Conservation (phyloP, 768 basidiomycete genomes). For the Amanita polypyramis region DNA sequence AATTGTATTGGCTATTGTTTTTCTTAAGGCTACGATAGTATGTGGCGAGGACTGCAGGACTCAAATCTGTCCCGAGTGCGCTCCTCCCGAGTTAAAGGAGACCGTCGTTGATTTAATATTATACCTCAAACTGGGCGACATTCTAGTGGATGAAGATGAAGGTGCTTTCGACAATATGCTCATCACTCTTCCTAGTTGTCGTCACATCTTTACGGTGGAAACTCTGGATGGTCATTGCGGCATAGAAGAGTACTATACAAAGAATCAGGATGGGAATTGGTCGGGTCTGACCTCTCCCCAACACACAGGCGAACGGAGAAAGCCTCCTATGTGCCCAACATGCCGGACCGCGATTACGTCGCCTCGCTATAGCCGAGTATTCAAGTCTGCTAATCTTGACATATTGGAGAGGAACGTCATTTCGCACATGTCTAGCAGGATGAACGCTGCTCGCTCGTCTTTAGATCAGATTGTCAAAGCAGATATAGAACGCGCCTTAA, state of each 20-base stretch:
- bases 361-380: constrained; percentile 48
- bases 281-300: constrained; percentile 32
- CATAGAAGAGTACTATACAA: constrained; percentile 40
- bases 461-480: constrained; percentile 18
- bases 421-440: constrained; percentile 34
- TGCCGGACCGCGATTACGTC: constrained; percentile 49
- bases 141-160: constrained; percentile 25
- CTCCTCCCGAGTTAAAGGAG: constrained; percentile 22
- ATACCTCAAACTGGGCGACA: constrained; percentile 36
- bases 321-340: constrained; percentile 48
- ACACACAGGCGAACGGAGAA: constrained; percentile 17
- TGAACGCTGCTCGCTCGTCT: constrained; percentile 14
- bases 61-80: constrained; percentile 47
- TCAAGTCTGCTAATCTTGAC: constrained; percentile 54
- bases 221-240: constrained; percentile 53
- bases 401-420: constrained; percentile 57
- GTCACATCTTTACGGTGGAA: constrained; percentile 62
- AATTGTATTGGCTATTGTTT: background rate
- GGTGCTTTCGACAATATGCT: constrained; percentile 36
- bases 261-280: constrained; percentile 29
- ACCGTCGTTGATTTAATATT: constrained; percentile 53
- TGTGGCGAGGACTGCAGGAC: constrained; percentile 54
- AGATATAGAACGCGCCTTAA: constrained; percentile 12
- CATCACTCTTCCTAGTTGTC: constrained; percentile 51
- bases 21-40: constrained; percentile 26